Percentiles rank a stretch among this genome's conserved stretches.
phyloP scores from a whole-genome alignment of 2,329 filamentous ascomycete species.

The Acrodontium crateriforme region DNA sequence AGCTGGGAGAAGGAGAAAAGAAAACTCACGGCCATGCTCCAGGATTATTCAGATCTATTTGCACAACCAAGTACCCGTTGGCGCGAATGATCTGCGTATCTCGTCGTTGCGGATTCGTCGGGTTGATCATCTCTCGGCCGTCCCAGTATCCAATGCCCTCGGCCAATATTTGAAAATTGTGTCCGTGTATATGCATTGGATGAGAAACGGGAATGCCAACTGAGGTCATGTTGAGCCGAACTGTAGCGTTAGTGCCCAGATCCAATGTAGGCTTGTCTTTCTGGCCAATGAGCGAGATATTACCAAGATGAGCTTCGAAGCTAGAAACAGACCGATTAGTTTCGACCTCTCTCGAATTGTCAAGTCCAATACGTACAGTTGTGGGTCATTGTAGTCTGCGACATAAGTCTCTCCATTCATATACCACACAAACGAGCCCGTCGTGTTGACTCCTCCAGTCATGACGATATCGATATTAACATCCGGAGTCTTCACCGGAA shows the following conservation, averaged over 20 bases:
- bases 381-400: slow-evolving; percentile 15
- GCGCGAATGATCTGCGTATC: slow-evolving; percentile 15
- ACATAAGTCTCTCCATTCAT: slow-evolving; percentile 36
- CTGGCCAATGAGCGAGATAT: slow-evolving; percentile 7
- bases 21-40: slow-evolving; percentile 31
- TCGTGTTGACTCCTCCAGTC: slow-evolving; percentile 25
- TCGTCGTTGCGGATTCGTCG: slow-evolving; percentile 16
- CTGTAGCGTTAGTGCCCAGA: slow-evolving; percentile 35
- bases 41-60: slow-evolving; percentile 35
- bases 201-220: slow-evolving; percentile 14
- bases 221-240: slow-evolving; percentile 42
- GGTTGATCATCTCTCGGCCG: slow-evolving; percentile 15
- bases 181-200: slow-evolving; percentile 20
- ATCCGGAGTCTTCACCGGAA: slow-evolving; percentile 11
- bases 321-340: slow-evolving; percentile 1
- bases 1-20: slow-evolving; percentile 32
- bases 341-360: background rate
- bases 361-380: slow-evolving; percentile 3
- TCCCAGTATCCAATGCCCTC: slow-evolving; percentile 14
- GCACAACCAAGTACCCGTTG: slow-evolving; percentile 22
- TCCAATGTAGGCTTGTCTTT: slow-evolving; percentile 34
- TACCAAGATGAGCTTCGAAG: slow-evolving; percentile 12
- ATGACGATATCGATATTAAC: slow-evolving; percentile 12
- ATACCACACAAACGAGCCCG: slow-evolving; percentile 32
- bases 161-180: slow-evolving; percentile 17